These are phyloP conservation scores for Serendipita sp. DNA, from an alignment of 768 basidiomycete species.

Conservation along the genomic window DNA sequence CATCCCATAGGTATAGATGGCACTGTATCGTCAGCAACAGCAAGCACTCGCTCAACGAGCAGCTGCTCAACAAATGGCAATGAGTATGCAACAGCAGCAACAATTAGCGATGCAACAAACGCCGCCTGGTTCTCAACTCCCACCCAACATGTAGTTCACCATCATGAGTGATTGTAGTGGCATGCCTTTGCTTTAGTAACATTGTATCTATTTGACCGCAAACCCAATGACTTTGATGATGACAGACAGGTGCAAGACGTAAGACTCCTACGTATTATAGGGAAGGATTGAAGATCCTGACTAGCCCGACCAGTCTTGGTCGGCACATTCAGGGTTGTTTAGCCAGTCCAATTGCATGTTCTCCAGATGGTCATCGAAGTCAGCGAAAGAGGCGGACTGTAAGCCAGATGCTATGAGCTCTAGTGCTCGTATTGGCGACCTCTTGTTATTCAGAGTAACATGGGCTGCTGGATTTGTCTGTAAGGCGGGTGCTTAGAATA, in stretches of 20 bases:
- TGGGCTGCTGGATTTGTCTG: slow-evolving; percentile 32
- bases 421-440: slow-evolving; percentile 32
- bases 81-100: background rate
- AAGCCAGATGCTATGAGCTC: slow-evolving; percentile 32
- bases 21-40: background rate
- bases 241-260: too few species aligned
- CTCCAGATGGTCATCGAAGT: slow-evolving; percentile 74
- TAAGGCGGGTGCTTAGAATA: slow-evolving; percentile 13
- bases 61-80: slow-evolving; percentile 1
- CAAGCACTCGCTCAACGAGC: background rate
- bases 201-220: background rate
- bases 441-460: slow-evolving; percentile 32
- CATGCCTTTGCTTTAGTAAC: background rate
- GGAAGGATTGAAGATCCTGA: background rate
- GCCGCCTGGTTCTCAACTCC: background rate
- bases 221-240: background rate
- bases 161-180: too few species aligned
- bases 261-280: background rate
- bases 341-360: slow-evolving; percentile 43
- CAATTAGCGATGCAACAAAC: background rate
- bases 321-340: slow-evolving; percentile 21
- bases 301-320: background rate
- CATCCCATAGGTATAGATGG: background rate
- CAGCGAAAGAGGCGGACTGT: slow-evolving; percentile 47
- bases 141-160: too few species aligned